Conservation (phyloP, 441 rosid species). For the Gossypium schwendimanii region DNA sequence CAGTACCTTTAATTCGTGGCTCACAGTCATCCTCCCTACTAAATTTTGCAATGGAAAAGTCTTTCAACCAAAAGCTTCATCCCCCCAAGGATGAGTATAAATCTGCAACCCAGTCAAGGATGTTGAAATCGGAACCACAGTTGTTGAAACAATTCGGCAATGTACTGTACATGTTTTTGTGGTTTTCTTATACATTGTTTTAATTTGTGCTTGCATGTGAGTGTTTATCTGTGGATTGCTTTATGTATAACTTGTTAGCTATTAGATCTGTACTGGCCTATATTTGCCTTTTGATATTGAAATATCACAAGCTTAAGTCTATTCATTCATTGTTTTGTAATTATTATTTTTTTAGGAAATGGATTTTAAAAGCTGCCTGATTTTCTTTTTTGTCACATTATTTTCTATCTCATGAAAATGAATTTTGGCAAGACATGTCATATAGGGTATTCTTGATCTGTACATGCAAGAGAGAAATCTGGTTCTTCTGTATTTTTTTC, state of each 20-base stretch:
- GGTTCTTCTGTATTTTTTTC: slow-evolving; percentile 1
- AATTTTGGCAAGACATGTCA: neutral
- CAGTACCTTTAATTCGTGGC: slow-evolving; percentile 49
- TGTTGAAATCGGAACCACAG: slow-evolving; percentile 43
- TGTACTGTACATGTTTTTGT: slow-evolving; percentile 35
- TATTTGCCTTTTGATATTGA: neutral
- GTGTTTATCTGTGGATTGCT: neutral
- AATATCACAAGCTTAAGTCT: neutral
- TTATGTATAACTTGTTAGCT: neutral
- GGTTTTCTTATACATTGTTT: neutral
- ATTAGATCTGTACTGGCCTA: neutral
- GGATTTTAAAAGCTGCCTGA: neutral
- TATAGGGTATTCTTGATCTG: neutral
- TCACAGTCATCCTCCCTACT: slow-evolving; percentile 48
- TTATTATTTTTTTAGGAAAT: neutral
- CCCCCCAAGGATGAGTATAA: slow-evolving; percentile 35
- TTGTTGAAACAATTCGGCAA: slow-evolving; percentile 68
- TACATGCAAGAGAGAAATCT: neutral
- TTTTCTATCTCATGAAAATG: neutral
- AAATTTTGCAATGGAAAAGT: slow-evolving; percentile 44
- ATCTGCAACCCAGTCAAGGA: slow-evolving; percentile 28
- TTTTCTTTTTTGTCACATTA: neutral
- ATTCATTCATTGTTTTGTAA: neutral
- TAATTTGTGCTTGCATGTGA: slow-evolving; percentile 1
- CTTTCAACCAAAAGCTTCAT: slow-evolving; percentile 34